Percentiles rank a stretch among this genome's conserved stretches.
phyloP scores from a whole-genome alignment of 768 basidiomycete species.

The Hericium coralloides region DNA sequence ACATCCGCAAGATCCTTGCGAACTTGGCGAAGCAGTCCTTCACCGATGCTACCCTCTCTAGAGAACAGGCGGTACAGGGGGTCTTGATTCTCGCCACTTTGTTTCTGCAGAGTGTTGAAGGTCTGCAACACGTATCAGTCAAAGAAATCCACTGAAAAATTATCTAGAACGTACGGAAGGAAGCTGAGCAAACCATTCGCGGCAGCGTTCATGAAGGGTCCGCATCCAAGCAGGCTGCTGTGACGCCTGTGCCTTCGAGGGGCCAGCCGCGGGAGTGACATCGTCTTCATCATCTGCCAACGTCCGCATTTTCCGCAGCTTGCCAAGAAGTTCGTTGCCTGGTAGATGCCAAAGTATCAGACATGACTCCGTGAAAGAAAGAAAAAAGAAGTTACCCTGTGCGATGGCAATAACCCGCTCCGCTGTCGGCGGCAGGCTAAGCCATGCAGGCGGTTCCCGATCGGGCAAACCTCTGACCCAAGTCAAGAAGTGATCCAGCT shows the following conservation, averaged over 20 bases:
- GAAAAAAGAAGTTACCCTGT: conserved; percentile 51
- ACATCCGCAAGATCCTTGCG: conserved; percentile 76
- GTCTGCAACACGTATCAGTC: conserved; percentile 31
- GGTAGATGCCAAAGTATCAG: neutral
- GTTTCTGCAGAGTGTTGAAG: conserved; percentile 56
- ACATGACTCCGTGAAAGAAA: neutral
- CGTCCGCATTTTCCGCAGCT: conserved; percentile 90
- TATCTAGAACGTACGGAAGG: conserved; percentile 49
- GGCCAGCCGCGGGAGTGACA: conserved; percentile 37
- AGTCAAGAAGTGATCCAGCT: conserved; percentile 79
- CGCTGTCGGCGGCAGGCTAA: conserved; percentile 86
- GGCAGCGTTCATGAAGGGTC: conserved; percentile 67
- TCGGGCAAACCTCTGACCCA: conserved; percentile 91
- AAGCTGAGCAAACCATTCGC: conserved; percentile 72
- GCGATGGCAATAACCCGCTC: conserved; percentile 87
- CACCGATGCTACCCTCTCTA: conserved; percentile 78
- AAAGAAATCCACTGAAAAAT: neutral
- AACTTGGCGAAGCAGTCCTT: conserved; percentile 70
- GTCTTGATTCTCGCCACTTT: conserved; percentile 63
- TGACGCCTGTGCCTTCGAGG: conserved; percentile 53
- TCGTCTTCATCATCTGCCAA: conserved; percentile 80
- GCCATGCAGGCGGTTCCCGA: conserved; percentile 89
- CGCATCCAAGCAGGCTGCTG: conserved; percentile 97
- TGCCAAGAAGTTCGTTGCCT: conserved; percentile 78
- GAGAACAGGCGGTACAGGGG: conserved; percentile 85